phyloP scores from a whole-genome alignment of 495 filamentous ascomycete species.

The Tuber aestivum region DNA sequence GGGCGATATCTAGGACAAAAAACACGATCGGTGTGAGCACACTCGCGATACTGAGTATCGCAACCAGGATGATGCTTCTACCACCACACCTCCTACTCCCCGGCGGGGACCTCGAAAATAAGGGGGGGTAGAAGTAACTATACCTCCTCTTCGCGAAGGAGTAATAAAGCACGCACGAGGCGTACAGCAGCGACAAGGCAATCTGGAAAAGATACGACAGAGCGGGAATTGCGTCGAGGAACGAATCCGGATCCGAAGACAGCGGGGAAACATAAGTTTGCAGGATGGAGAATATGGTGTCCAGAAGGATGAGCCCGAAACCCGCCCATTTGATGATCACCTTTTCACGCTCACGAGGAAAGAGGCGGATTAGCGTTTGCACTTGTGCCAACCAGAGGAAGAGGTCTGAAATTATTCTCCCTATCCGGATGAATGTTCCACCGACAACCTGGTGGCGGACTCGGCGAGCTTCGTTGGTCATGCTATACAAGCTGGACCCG shows the following conservation, averaged over 20 bases:
- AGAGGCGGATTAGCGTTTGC: constrained; percentile 89
- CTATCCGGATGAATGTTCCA: constrained; percentile 76
- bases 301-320: constrained; percentile 83
- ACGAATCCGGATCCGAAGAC: constrained; percentile 60
- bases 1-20: constrained; percentile 87
- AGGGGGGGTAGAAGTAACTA: constrained; percentile 74
- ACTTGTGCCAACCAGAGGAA: constrained; percentile 97
- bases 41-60: constrained; percentile 67
- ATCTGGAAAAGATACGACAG: constrained; percentile 91
- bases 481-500: constrained; percentile 37
- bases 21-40: constrained; percentile 90
- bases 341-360: constrained; percentile 94
- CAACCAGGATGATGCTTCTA: constrained; percentile 83
- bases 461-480: constrained; percentile 59
- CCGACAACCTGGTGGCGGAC: constrained; percentile 70
- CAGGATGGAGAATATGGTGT: constrained; percentile 79
- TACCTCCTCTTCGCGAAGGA: constrained; percentile 85
- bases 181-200: constrained; percentile 80
- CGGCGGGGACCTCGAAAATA: constrained; percentile 27
- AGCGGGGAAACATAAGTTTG: constrained; percentile 72
- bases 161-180: constrained; percentile 94
- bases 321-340: constrained; percentile 98
- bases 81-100: constrained; percentile 50
- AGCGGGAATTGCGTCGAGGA: constrained; percentile 83
- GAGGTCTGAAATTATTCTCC: constrained; percentile 84